phyloP scores from a whole-genome alignment of 1,139 yeast species.

The Hyphopichia khmerensis region DNA sequence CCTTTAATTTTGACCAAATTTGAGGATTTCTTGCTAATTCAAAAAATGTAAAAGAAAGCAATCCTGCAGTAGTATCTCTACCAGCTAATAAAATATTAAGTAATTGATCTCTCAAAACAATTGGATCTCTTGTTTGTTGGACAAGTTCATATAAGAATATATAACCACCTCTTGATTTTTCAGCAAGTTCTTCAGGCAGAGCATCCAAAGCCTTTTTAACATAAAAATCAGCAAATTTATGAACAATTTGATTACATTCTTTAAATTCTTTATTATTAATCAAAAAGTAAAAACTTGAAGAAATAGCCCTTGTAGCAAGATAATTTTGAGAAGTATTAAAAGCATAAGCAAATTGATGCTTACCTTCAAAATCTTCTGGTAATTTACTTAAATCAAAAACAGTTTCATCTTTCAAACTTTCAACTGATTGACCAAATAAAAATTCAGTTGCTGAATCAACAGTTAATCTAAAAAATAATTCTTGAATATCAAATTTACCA shows the following conservation, averaged over 20 bases:
- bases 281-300: conserved; percentile 35
- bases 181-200: conserved; percentile 30
- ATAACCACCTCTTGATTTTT: conserved; percentile 38
- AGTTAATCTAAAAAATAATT: conserved; percentile 49
- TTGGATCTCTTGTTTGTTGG: conserved; percentile 50
- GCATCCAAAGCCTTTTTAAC: conserved; percentile 29
- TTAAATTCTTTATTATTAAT: conserved; percentile 32
- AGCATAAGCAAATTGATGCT: conserved; percentile 39
- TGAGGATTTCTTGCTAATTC: conserved; percentile 46
- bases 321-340: conserved; percentile 41
- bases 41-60: conserved; percentile 47
- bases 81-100: conserved; percentile 55
- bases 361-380: conserved; percentile 23
- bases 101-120: conserved; percentile 50
- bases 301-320: conserved; percentile 36
- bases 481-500: conserved; percentile 45
- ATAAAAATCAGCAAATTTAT: conserved; percentile 31
- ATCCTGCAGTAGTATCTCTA: conserved; percentile 58
- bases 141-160: conserved; percentile 51
- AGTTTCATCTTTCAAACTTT: conserved; percentile 31
- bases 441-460: conserved; percentile 61
- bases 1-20: conserved; percentile 36
- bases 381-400: conserved; percentile 14
- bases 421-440: conserved; percentile 55
- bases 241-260: conserved; percentile 26